Percentiles rank a stretch among this genome's conserved stretches.
phyloP scores from a whole-genome alignment of 1,139 yeast genomes.

The Nadsonia starkeyi-henricii region DNA sequence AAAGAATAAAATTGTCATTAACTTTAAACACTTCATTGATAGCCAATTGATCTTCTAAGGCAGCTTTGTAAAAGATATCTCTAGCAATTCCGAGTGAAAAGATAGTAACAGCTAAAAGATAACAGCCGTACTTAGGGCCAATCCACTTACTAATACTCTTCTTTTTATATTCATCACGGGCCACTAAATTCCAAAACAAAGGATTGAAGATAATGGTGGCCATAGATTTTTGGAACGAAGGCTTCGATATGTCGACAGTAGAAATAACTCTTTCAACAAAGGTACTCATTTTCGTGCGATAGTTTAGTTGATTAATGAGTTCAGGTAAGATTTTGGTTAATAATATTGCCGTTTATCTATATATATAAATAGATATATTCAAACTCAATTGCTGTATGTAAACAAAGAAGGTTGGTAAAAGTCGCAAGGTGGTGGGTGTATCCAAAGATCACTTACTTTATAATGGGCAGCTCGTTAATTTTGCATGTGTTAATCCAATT shows the following conservation, averaged over 20 bases:
- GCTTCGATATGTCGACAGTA: neutral
- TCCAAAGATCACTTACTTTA: too few species aligned
- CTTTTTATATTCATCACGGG: constrained; percentile 66
- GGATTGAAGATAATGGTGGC: constrained; percentile 76
- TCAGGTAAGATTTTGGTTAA: too few species aligned
- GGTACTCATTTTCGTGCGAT: neutral
- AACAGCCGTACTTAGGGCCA: constrained; percentile 60
- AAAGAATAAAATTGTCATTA: constrained; percentile 8
- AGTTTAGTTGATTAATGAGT: too few species aligned
- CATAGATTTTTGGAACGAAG: constrained; percentile 2
- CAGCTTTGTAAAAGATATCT: constrained; percentile 61
- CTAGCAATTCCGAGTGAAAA: constrained; percentile 73
- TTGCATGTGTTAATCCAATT: too few species aligned
- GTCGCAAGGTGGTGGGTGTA: too few species aligned
- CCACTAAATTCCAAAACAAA: constrained; percentile 86
- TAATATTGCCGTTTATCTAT: too few species aligned
- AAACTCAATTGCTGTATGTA: too few species aligned
- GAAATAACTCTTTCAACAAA: neutral
- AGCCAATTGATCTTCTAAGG: constrained; percentile 42
- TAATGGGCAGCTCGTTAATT: too few species aligned
- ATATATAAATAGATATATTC: too few species aligned
- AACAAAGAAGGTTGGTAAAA: too few species aligned
- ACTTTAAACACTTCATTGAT: constrained; percentile 17
- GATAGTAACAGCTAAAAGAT: constrained; percentile 64
- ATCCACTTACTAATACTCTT: constrained; percentile 60